A percentile compares a stretch with the other conserved stretches of the same genome.
Evolutionary conservation across 208 protist species (phyloP).

Genomic region (Naegleria lovaniensis): DNA sequence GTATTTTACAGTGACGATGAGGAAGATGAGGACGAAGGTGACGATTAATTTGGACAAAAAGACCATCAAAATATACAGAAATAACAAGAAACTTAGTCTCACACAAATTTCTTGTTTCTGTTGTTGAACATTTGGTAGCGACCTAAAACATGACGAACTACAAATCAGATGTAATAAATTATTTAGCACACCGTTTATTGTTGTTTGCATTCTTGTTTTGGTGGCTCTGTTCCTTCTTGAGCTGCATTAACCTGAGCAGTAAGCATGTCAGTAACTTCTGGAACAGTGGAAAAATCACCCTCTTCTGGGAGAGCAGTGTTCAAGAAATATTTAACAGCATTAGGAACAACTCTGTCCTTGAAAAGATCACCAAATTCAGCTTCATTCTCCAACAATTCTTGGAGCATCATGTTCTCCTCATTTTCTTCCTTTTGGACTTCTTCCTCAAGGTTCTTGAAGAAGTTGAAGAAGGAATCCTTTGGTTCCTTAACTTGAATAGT

Average conservation of each 20-base stretch:
- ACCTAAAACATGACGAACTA: no score
- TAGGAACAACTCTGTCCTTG: conserved; percentile 64
- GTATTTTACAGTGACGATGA: neutral
- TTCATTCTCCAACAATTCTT: conserved; percentile 51
- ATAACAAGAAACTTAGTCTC: neutral
- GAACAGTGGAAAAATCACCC: conserved; percentile 37
- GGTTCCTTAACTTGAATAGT: conserved; percentile 68
- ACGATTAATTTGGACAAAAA: neutral
- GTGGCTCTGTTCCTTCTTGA: neutral
- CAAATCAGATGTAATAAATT: neutral
- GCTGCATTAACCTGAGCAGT: neutral
- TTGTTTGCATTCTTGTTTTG: neutral
- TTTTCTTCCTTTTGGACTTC: conserved; percentile 40
- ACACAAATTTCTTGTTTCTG: neutral
- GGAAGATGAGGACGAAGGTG: neutral
- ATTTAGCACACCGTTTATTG: neutral
- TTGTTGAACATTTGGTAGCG: neutral
- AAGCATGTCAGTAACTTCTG: neutral
- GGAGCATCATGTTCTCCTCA: conserved; percentile 41
- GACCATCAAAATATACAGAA: neutral
- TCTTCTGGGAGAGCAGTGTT: conserved; percentile 64
- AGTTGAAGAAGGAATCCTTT: conserved; percentile 79
- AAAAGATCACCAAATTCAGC: conserved; percentile 64
- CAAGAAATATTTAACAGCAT: conserved; percentile 76
- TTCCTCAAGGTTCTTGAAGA: conserved; percentile 59